These are phyloP conservation scores for Micractinium sp. DNA, from an alignment of 139 green algal species.

Conservation along the genomic window DNA sequence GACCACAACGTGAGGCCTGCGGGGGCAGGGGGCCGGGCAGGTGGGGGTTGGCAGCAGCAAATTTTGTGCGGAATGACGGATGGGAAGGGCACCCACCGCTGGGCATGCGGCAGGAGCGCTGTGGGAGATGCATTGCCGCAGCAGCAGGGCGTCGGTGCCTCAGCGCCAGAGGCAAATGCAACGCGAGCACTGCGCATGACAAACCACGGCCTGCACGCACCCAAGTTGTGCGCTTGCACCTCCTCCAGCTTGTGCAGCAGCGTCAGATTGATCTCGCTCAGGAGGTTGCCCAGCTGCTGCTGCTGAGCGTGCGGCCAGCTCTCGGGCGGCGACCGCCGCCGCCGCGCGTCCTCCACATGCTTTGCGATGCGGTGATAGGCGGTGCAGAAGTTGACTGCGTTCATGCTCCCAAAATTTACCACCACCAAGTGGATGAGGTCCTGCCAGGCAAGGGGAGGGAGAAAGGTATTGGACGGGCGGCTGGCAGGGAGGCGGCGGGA, in stretches of 20 bases:
- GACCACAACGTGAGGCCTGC: conserved; percentile 35
- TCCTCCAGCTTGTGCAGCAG: conserved; percentile 4
- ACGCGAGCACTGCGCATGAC: too few species aligned
- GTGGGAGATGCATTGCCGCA: too few species aligned
- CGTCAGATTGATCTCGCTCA: conserved; percentile 6
- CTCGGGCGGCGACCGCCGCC: background rate
- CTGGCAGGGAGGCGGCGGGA: background rate
- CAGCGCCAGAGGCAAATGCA: background rate
- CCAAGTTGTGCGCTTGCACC: conserved; percentile 37
- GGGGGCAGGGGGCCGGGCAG: background rate
- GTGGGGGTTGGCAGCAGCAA: too few species aligned
- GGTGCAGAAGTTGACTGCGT: conserved; percentile 26
- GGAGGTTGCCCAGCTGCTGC: conserved; percentile 25
- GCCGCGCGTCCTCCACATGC: conserved; percentile 13
- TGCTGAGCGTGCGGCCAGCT: background rate
- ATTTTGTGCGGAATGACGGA: too few species aligned
- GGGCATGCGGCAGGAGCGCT: too few species aligned
- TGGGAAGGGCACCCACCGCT: too few species aligned
- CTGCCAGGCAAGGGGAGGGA: background rate
- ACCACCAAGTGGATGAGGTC: conserved; percentile 12
- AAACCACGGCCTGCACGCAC: background rate
- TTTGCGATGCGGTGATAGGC: conserved; percentile 34
- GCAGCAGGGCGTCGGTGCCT: too few species aligned
- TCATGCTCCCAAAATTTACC: conserved; percentile 9
- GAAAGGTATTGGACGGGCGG: too few species aligned